These are phyloP conservation scores for Paecilomyces formosus DNA, from an alignment of 2,329 filamentous ascomycete genomes.

Conservation along the genomic window DNA sequence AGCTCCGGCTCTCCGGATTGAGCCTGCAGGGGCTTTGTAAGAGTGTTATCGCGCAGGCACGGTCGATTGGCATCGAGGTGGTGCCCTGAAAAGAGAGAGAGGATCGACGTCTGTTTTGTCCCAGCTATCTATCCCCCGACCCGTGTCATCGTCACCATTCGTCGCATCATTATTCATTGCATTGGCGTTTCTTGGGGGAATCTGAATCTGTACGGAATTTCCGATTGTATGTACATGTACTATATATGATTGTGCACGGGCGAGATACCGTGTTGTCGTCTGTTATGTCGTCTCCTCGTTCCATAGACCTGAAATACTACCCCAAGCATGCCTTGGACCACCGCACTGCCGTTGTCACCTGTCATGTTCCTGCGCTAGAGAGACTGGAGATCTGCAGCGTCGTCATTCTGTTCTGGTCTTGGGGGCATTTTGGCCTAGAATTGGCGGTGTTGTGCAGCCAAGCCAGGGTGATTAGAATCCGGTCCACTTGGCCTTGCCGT, in stretches of 20 bases:
- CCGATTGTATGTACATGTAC: neutral
- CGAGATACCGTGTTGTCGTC: neutral
- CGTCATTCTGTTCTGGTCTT: neutral
- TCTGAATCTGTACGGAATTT: neutral
- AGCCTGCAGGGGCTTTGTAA: conserved; percentile 64
- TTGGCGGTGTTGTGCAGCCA: neutral
- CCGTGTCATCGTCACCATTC: neutral
- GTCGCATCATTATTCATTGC: neutral
- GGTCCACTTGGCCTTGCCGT: neutral
- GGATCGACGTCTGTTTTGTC: neutral
- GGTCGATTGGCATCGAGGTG: conserved; percentile 66
- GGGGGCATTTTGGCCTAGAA: neutral
- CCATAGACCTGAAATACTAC: neutral
- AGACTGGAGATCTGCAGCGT: neutral
- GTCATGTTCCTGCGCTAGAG: neutral
- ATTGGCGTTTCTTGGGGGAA: conserved; percentile 4
- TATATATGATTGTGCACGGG: neutral
- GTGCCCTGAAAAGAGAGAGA: conserved; percentile 44
- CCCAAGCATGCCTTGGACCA: neutral
- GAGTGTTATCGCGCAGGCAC: conserved; percentile 66
- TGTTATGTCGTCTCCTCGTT: neutral
- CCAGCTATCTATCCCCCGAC: neutral
- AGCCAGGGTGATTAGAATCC: neutral
- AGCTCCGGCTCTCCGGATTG: conserved; percentile 65
- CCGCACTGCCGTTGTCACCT: neutral